Base-by-base conservation (phyloP, 2,329 filamentous ascomycete species). In the Periconia sp. region DNA sequence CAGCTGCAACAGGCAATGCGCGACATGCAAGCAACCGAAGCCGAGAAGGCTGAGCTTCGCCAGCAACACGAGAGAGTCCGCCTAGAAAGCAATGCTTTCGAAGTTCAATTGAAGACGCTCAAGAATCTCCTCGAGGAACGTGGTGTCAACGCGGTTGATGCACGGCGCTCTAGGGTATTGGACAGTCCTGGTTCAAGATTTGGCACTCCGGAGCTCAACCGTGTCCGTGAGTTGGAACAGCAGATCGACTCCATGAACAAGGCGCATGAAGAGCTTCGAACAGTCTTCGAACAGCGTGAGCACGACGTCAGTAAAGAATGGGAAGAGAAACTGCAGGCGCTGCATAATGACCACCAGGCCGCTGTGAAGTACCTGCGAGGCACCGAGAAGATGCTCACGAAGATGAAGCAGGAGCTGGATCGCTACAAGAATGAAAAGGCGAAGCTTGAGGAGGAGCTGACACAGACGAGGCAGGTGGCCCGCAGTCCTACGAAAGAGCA, bases 301-400 rank as follows among this genome's bases (percentile, higher is more conserved):
- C 87, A 94, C 57, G 89, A 95, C 62, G 87, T 90, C n/a, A 92
- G 95, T 66, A 81, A 84, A 41, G 83, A 88, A 33, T 97, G 95
- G 73, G 88, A 92, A 50, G 92, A 96, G 68, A 96, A 96, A 70
- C 80, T 99, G 38, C 83, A 89, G 46, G 92, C 96, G 65, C 83
- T 99, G 22, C 92, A 97, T 72, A 95, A 92, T 66, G 94, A 99
- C 69, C 96, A 99, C 68, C 91, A 96, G 70, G 96, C 94, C 29
- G 92, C 94, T 12, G 92, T 97, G 36, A 94, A 96, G 71, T 99
- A 99, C 64, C 89, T 99, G 56, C 95, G 96, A 72, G 94, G 94
- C 45, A 97, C 94, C 1, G 94, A 99, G 73, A 97, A 96, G 80
- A 96, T 99, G 91, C 82, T 99, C 35, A 92, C 94, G 72, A 92